Percentiles rank a stretch among this genome's conserved stretches.
Conservation (phyloP, 257 asterid genomes). For the Solanum lycopersicoides region DNA sequence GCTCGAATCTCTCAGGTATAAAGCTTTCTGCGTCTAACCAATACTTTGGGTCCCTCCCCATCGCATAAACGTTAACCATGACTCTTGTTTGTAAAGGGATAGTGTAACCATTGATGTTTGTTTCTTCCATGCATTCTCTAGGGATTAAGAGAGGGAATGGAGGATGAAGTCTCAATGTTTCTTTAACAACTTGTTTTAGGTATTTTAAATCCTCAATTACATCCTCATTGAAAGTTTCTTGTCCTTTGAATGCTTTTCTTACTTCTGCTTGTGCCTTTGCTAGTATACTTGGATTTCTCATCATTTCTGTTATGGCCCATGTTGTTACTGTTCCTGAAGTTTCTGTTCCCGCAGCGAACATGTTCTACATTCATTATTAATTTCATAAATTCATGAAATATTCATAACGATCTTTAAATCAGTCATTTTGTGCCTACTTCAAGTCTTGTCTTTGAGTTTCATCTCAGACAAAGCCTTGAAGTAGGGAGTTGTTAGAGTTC, state of each 20-base stretch:
- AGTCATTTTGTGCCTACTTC: too few species aligned
- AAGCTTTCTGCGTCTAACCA: too few species aligned
- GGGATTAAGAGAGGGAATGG: not conserved
- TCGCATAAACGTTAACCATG: not conserved
- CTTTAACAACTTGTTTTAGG: not conserved
- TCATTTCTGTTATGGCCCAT: constrained; percentile 4
- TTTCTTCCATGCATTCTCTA: not conserved
- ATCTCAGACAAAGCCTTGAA: too few species aligned
- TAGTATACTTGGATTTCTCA: not conserved
- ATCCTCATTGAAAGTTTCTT: too few species aligned
- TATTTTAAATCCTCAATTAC: not conserved
- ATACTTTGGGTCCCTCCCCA: not conserved
- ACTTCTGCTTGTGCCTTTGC: not conserved
- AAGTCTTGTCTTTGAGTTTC: too few species aligned
- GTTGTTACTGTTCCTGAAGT: not conserved
- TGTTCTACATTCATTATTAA: not conserved
- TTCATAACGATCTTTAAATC: too few species aligned
- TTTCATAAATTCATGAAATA: too few species aligned
- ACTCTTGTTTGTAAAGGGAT: not conserved
- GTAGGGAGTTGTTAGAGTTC: too few species aligned
- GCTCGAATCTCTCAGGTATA: too few species aligned
- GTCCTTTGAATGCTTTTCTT: too few species aligned
- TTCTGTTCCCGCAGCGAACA: not conserved
- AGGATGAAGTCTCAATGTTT: not conserved
- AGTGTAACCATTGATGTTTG: not conserved